Conservation (phyloP, 208 protist genomes). For the Trypanosoma caninum region DNA sequence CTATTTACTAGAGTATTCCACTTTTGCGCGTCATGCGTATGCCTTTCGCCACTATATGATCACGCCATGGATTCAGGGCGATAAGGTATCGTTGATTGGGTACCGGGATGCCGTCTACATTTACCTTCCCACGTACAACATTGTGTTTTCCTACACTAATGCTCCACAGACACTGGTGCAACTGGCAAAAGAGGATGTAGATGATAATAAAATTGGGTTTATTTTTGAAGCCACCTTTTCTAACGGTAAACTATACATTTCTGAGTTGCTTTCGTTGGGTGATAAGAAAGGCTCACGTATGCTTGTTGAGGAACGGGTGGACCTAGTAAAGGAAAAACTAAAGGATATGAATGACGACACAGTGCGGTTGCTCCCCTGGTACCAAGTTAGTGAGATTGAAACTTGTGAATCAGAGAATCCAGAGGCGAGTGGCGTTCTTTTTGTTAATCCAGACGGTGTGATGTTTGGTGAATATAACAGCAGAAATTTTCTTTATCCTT, state of each 20-base stretch:
- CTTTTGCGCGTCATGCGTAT: conserved; percentile 59
- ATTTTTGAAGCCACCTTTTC: conserved; percentile 74
- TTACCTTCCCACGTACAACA: conserved; percentile 70
- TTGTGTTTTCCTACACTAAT: conserved; percentile 53
- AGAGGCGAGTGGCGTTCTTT: conserved; percentile 58
- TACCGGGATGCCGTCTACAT: conserved; percentile 62
- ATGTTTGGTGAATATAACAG: conserved; percentile 62
- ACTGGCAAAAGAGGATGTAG: conserved; percentile 4
- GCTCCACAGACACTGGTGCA: conserved; percentile 14
- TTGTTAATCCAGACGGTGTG: conserved; percentile 80
- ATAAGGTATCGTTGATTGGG: conserved; percentile 74
- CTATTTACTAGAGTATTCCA: conserved; percentile 78
- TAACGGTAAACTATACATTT: conserved; percentile 66
- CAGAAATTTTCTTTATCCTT: conserved; percentile 70
- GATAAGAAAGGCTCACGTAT: conserved; percentile 40
- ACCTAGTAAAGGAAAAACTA: conserved; percentile 49
- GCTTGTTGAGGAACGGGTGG: conserved; percentile 60
- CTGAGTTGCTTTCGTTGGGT: conserved; percentile 72
- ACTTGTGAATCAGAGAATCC: conserved; percentile 51
- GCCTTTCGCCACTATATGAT: conserved; percentile 67
- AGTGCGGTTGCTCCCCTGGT: conserved; percentile 62
- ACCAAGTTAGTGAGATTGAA: conserved; percentile 52
- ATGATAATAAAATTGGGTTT: conserved; percentile 31
- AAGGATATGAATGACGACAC: conserved; percentile 39
- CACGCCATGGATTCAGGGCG: conserved; percentile 74